Conservation (phyloP, 2,329 filamentous ascomycete species). For the Pseudocercospora ulei region DNA sequence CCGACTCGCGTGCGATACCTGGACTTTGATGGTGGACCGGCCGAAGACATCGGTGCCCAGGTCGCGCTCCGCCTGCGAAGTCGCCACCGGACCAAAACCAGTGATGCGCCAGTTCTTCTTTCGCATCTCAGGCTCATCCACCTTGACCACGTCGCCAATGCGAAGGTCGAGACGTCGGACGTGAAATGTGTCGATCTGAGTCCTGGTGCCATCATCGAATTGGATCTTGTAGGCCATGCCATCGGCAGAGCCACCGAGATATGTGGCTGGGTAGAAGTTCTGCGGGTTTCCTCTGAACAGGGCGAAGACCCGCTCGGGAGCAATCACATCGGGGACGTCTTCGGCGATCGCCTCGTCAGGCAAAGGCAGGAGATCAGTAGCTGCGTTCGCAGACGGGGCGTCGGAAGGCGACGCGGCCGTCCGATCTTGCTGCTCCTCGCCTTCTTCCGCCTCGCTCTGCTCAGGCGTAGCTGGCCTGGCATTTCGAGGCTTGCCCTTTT, state of each 20-base stretch:
- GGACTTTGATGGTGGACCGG: slow-evolving; percentile 36
- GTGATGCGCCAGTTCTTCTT: slow-evolving; percentile 39
- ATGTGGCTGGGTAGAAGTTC: slow-evolving; percentile 53
- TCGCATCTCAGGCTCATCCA: slow-evolving; percentile 40
- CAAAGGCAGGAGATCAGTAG: slow-evolving; percentile 7
- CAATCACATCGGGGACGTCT: slow-evolving; percentile 3
- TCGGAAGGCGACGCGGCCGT: background rate
- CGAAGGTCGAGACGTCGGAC: slow-evolving; percentile 40
- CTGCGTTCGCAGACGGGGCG: background rate
- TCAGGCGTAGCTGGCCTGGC: slow-evolving; percentile 4
- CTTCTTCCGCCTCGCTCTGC: background rate
- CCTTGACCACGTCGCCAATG: slow-evolving; percentile 41
- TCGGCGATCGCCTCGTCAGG: background rate
- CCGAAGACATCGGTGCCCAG: slow-evolving; percentile 39
- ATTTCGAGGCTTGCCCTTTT: slow-evolving; percentile 2
- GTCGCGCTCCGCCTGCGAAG: slow-evolving; percentile 27
- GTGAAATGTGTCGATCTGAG: slow-evolving; percentile 36
- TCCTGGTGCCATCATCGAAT: slow-evolving; percentile 43
- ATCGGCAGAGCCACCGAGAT: slow-evolving; percentile 41
- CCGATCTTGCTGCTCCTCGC: slow-evolving; percentile 7
- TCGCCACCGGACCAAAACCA: slow-evolving; percentile 36
- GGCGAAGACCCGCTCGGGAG: slow-evolving; percentile 49
- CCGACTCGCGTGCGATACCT: slow-evolving; percentile 34
- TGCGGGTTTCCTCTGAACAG: slow-evolving; percentile 46
- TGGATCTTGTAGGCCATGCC: slow-evolving; percentile 38